phyloP scores from a whole-genome alignment of 116 monocot species.

The Phalaenopsis hybrid region DNA sequence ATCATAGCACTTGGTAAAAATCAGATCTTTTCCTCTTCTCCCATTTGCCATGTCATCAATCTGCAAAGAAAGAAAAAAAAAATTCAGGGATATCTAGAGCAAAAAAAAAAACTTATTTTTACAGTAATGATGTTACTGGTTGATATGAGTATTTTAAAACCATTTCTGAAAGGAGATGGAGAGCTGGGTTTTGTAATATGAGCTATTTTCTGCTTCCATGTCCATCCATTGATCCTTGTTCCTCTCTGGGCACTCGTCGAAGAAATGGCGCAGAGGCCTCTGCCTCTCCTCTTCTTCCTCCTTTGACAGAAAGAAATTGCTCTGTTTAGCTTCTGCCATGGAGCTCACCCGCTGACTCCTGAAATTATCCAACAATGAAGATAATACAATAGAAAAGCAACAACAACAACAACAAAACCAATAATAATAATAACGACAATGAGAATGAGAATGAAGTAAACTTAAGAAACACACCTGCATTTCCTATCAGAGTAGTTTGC shows the following conservation, averaged over 20 bases:
- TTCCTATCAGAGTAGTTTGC: background rate
- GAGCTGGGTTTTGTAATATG: slow-evolving; percentile 61
- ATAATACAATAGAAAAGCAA: background rate
- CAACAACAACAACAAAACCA: background rate
- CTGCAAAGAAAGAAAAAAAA: background rate
- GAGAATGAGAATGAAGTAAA: slow-evolving; percentile 15
- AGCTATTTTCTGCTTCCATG: slow-evolving; percentile 19
- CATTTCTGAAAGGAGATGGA: slow-evolving; percentile 51
- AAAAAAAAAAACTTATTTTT: background rate
- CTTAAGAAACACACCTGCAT: slow-evolving; percentile 16
- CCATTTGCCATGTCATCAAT: background rate
- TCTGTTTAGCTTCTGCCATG: slow-evolving; percentile 32
- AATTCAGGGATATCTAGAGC: too few species aligned
- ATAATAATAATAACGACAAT: background rate
- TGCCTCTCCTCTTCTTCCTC: slow-evolving; percentile 26
- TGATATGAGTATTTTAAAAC: background rate
- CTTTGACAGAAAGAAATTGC: background rate
- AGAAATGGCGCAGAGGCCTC: slow-evolving; percentile 56
- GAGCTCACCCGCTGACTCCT: slow-evolving; percentile 21
- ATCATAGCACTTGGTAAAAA: background rate
- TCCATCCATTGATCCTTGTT: slow-evolving; percentile 44
- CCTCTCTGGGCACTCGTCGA: slow-evolving; percentile 62
- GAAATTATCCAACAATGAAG: slow-evolving; percentile 1
- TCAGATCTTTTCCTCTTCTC: background rate
- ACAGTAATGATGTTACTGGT: background rate